Conservation (phyloP, 352 stramenopile species). For the Globisporangium heterothallicum region DNA sequence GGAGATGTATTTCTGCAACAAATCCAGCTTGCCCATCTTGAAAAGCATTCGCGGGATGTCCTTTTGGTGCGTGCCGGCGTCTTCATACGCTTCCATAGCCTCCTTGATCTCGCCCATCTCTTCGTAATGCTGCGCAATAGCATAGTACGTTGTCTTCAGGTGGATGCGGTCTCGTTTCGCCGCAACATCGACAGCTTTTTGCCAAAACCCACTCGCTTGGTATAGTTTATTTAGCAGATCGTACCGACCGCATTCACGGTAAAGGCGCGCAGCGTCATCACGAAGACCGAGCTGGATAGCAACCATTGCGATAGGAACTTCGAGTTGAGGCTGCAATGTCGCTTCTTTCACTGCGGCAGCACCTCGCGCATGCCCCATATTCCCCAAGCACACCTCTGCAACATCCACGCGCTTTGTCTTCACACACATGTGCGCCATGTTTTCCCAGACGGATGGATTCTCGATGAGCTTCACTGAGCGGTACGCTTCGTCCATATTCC, state of each 20-base stretch:
- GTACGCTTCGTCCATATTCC: conserved; percentile 95
- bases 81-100: conserved; percentile 90
- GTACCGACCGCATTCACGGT: conserved; percentile 86
- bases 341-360: conserved; percentile 83
- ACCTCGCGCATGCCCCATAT: conserved; percentile 92
- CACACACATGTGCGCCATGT: conserved; percentile 96
- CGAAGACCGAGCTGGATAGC: conserved; percentile 91
- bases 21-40: conserved; percentile 77
- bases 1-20: conserved; percentile 89
- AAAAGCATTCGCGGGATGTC: conserved; percentile 94
- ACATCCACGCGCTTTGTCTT: conserved; percentile 94
- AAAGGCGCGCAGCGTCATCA: conserved; percentile 89
- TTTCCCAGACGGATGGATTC: conserved; percentile 92
- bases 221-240: conserved; percentile 92
- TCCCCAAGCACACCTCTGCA: conserved; percentile 90
- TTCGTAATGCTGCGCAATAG: conserved; percentile 88
- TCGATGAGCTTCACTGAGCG: conserved; percentile 91
- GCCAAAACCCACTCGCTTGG: conserved; percentile 87
- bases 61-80: conserved; percentile 82
- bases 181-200: conserved; percentile 87
- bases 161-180: conserved; percentile 89
- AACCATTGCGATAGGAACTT: conserved; percentile 87
- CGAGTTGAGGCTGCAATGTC: conserved; percentile 58
- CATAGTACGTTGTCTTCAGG: conserved; percentile 88
- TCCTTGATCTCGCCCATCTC: conserved; percentile 81